A percentile compares a stretch with the other conserved stretches of the same genome.
Conservation (phyloP, 106 monocot species). For the Acorus gramineus region DNA sequence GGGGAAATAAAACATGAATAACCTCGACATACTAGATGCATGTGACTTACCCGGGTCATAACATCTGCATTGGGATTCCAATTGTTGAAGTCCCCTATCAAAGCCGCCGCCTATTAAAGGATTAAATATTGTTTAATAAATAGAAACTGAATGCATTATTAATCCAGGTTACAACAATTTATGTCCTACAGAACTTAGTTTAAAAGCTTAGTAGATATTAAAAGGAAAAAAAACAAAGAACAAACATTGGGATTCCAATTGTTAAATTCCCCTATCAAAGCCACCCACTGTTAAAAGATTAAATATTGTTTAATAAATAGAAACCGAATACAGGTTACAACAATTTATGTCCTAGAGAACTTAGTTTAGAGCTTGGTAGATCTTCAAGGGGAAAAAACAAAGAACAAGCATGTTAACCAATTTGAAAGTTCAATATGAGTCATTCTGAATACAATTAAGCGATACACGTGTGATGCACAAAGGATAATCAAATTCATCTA, state of each 20-base stretch:
- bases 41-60: conserved; percentile 59
- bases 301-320: conserved; percentile 5
- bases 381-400: no score
- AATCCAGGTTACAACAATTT: conserved; percentile 5
- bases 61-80: conserved; percentile 97
- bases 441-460: no score
- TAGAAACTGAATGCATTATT: not conserved
- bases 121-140: conserved; percentile 4
- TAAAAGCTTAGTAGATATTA: no score
- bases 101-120: conserved; percentile 65
- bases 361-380: no score
- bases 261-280: conserved; percentile 96
- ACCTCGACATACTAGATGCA: not conserved
- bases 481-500: no score
- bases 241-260: conserved; percentile 72
- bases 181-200: no score
- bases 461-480: no score
- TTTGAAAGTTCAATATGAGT: no score
- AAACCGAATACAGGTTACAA: not conserved
- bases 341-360: not conserved
- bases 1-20: no score
- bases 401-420: no score
- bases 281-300: conserved; percentile 56
- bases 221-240: no score
- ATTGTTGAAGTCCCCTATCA: conserved; percentile 98